Base-by-base conservation (phyloP, 2,329 filamentous ascomycete species). In the Curvularia sp. region DNA sequence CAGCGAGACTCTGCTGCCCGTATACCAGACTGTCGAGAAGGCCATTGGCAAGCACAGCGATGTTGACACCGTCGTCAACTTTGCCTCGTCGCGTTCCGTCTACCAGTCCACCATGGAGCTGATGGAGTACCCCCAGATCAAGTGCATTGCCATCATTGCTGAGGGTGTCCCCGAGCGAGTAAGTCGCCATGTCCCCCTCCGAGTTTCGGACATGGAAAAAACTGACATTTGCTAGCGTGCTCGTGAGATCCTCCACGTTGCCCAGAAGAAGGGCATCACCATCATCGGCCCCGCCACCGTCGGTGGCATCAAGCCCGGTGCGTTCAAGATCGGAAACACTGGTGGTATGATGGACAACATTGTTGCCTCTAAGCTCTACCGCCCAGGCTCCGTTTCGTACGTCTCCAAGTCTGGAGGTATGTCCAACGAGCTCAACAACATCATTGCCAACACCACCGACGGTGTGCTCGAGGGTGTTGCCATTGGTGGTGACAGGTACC, bases 301-400 rank as follows among this genome's bases (percentile, higher is more conserved):
- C 64, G 95, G 95, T 88, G 95, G 95, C 76, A 98, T 99, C 85
- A 99, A 98, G 88, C 95, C 95, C 64, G 95, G 95, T 80, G 92
- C 91, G 80, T 99, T 94, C 91, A 99, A 98, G 88, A 99, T 99
- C 68, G 95, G 95, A 80, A 99, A 99, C 88, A 99, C 95, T 75
- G 95, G 95, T 87, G 95, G 95, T 82, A 99, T 99, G 95, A 99
- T 99, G 95, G 95, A 99, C 88, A 99, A 99, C 88, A 99, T 99
- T 75, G 95, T 99, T 66, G 93, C 95, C 72, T 98, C 95, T 80
- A 99, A 99, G 89, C 92, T 99, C 62, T 99, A 99, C 89, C 94
- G 95, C 82, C 95, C 95, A 84, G 95, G 95, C 74, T 98, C 95
- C 72, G 93, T 99, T 69, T 95, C 92, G 74, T 99, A 99, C 82